Evolutionary conservation across 225 moss, liverwort and hornwort species (phyloP).

Genomic region (Lunularia cruciata): DNA sequence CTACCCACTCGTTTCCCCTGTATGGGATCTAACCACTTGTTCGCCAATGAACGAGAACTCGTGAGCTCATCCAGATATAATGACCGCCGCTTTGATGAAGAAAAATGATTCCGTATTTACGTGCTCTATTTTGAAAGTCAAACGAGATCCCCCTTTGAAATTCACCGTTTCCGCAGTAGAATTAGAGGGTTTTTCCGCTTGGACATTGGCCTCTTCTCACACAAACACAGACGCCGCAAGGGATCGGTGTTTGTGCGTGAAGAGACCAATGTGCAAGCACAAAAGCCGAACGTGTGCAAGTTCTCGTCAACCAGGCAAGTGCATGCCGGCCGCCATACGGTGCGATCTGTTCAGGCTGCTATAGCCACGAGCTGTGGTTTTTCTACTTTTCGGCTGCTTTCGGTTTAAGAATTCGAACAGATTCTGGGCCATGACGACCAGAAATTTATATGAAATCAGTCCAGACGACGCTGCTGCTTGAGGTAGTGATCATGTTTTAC

Average conservation of each 20-base stretch:
- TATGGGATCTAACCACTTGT: not conserved
- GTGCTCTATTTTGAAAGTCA: not conserved
- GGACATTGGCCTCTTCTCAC: conserved; percentile 62
- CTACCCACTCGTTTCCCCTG: not conserved
- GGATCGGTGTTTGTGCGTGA: conserved; percentile 47
- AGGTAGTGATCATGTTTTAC: not conserved
- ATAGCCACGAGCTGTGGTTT: too few species aligned
- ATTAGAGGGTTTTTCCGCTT: conserved; percentile 35
- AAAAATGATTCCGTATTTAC: not conserved
- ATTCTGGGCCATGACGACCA: not conserved
- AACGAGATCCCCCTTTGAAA: not conserved
- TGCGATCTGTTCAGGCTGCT: not conserved
- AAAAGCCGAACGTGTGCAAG: conserved; percentile 26
- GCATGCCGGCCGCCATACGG: conserved; percentile 10
- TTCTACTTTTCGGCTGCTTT: too few species aligned
- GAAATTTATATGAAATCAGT: not conserved
- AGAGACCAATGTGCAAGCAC: conserved; percentile 58
- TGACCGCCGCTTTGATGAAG: not conserved
- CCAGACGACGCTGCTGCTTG: not conserved
- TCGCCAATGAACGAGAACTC: too few species aligned
- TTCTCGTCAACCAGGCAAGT: too few species aligned
- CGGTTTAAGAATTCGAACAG: not conserved
- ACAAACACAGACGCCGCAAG: conserved; percentile 39
- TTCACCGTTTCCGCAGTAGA: conserved; percentile 3
- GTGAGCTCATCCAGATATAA: too few species aligned